Evolutionary conservation across 305 asterid species (phyloP), one percentile per base, ranked within the genome.

Genomic region (Salvia sclarea): DNA sequence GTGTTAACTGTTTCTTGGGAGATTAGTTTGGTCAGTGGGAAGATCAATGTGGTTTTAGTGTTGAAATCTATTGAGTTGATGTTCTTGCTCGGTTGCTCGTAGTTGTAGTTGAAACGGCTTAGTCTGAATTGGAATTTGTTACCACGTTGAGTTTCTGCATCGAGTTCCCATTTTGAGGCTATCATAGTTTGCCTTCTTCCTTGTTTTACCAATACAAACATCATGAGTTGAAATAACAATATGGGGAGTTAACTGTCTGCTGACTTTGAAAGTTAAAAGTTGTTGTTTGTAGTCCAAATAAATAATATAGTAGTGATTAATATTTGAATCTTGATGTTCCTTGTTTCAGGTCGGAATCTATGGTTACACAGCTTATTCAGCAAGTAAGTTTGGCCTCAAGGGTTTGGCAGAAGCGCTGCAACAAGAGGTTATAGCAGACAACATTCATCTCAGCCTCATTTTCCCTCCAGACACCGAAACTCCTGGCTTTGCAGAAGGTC

Each of bases 401-500:
- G 98, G 99, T 40, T 76, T 95, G 92, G 98, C 98, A 43, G 99
- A 95, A 83, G 87, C 99, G 33, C 70, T 95, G 76, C 99, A 88
- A 69, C 99, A 94, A 16, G 99, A 94, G 82, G 79, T 84, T 37
- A 83, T 94, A 74, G 77, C 87, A 11, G 87, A 91, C 61, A 78
- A 94, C 83, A 91, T 94, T 78, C 99, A 91, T 45, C 85, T 94
- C 66, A 89, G 98, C 40, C 89, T 94, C 61, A 83, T 94, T 73
- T 94, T 89, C 70, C 98, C 99, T 37, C 98, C 99, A 0, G 98
- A 91, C 78, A 94, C 98, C 2, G 98, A 94, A 58, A 94, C 99
- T 55, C 98, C 97, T 56, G 99, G 97, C 33, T 80, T 88, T 47
- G 90, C 78, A 0, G 95, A 94, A 94, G 98, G 98, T 94, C 50